These are phyloP conservation scores for Melaleuca quinquenervia DNA, from an alignment of 345 rosid species.

Conservation along the genomic window DNA sequence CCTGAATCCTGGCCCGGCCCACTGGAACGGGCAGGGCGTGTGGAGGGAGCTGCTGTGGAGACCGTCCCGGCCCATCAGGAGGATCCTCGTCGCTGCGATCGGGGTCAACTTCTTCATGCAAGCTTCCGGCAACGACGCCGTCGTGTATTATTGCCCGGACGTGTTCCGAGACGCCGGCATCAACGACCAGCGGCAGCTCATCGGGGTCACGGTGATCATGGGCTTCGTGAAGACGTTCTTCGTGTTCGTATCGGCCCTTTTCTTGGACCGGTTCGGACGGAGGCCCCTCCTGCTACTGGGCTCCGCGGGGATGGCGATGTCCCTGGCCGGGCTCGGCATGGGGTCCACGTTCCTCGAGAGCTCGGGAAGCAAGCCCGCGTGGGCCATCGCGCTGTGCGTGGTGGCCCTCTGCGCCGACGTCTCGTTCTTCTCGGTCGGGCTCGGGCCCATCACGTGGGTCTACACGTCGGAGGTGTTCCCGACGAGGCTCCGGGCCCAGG, in stretches of 20 bases:
- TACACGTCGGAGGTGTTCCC: slow-evolving; percentile 70
- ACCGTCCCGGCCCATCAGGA: slow-evolving; percentile 38
- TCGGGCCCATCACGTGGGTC: slow-evolving; percentile 73
- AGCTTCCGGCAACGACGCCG: slow-evolving; percentile 68
- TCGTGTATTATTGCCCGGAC: slow-evolving; percentile 49
- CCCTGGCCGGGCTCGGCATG: slow-evolving; percentile 31
- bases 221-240: slow-evolving; percentile 39
- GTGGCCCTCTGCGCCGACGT: slow-evolving; percentile 38
- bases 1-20: neutral
- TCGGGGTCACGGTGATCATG: slow-evolving; percentile 43
- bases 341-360: slow-evolving; percentile 26
- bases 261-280: slow-evolving; percentile 45
- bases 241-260: slow-evolving; percentile 41
- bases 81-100: slow-evolving; percentile 43
- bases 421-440: slow-evolving; percentile 64
- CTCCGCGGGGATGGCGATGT: slow-evolving; percentile 38
- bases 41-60: slow-evolving; percentile 46
- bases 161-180: slow-evolving; percentile 53
- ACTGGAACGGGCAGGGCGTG: slow-evolving; percentile 30
- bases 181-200: slow-evolving; percentile 25
- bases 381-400: slow-evolving; percentile 35
- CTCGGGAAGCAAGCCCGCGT: slow-evolving; percentile 16
- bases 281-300: slow-evolving; percentile 55
- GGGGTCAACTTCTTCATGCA: slow-evolving; percentile 68
- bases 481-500: slow-evolving; percentile 56